Evolutionary conservation across 2,329 filamentous ascomycete genomes (phyloP).

Genomic region (Aspergillus ochraceus): DNA sequence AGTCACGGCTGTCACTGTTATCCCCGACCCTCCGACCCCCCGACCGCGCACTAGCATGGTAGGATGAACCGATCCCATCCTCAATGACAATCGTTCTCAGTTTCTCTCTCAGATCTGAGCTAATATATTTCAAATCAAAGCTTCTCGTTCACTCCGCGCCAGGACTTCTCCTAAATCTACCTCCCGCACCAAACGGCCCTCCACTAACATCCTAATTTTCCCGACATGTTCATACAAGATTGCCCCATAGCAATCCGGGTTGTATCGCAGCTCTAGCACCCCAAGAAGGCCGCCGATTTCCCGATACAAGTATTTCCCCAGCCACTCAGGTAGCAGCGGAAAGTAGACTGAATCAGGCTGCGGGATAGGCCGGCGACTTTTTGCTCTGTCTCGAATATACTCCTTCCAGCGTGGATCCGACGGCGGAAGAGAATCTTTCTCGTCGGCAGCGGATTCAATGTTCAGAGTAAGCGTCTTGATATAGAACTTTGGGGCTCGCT

Average conservation of each 20-base stretch:
- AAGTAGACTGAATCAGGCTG: neutral
- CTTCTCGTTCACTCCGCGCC: no score
- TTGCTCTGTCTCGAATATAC: neutral
- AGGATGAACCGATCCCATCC: neutral
- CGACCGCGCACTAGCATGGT: neutral
- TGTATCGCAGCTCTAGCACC: neutral
- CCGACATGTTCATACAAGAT: conserved; percentile 9
- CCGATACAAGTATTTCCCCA: neutral
- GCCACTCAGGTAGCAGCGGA: neutral
- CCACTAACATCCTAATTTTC: neutral
- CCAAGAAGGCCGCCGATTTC: neutral
- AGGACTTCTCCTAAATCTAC: neutral
- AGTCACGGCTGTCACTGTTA: neutral
- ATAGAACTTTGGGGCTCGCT: neutral
- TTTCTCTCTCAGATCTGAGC: no score
- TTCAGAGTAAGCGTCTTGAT: conserved; percentile 10
- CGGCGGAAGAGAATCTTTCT: conserved; percentile 1
- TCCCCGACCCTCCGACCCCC: neutral
- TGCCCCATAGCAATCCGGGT: neutral
- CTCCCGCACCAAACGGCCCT: neutral
- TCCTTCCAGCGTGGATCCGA: neutral
- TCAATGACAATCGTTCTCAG: no score
- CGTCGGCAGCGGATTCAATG: conserved; percentile 3
- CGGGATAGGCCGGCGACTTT: neutral
- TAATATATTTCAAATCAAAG: neutral